Evolutionary conservation across 495 filamentous ascomycete species (phyloP), one percentile per base, ranked within the genome.

Genomic region (Parmelia sp.): DNA sequence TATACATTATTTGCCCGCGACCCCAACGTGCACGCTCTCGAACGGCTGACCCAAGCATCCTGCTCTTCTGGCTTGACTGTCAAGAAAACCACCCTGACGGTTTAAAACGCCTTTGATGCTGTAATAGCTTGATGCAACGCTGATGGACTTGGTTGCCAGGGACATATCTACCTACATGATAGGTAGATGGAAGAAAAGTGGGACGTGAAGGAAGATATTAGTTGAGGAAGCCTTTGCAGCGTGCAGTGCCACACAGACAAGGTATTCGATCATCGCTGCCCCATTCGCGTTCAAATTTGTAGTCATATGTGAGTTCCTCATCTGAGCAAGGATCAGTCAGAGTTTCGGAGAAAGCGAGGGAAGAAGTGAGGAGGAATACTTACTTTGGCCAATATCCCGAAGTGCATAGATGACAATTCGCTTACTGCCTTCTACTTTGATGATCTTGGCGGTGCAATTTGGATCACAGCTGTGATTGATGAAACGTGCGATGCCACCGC

Each of bases 381-480:
- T 83, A 96, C 94, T 91, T 80, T 91, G 85, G 70, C 86, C 85
- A 74, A 97, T 99, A 75, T 97, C 93, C 71, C 92, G 83, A 69
- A 97, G 79, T 21, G 94, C 94, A 77, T 97, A 99, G 73, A 99
- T 99, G 71, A 97, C 95, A 72, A 99, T 99, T 40, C 94, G 83
- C 80, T 96, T 97, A 74, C 89, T 96, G n/a, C 95, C 94, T 74
- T 99, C 94, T 37, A 97, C 95, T 75, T 94, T 95, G 79, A 99
- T 99, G 75, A 99, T 99, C 77, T 99, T 99, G 63, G 94, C 94
- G 57, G 94, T 99, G 75, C 94, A 99, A 73, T 97, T 97, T 3
- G 94, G 94, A 72, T 89, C 95, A 76, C 94, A 99, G 74, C 90
- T 93, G 73, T 99, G 94, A 74, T 99, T 99, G 81, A 99, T 99